phyloP scores from a whole-genome alignment of 345 rosid genomes.

The Moricandia arvensis region DNA sequence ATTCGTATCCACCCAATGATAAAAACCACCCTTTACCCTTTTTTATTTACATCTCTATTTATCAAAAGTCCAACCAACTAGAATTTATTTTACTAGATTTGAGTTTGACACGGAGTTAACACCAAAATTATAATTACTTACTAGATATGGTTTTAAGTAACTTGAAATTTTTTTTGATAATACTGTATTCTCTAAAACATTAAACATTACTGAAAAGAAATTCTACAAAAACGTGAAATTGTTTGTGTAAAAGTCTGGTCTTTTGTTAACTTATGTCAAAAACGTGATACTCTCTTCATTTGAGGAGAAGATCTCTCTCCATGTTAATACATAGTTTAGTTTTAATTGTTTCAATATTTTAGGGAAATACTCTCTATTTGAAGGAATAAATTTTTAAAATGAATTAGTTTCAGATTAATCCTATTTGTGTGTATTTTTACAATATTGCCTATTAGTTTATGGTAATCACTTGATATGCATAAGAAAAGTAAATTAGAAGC shows the following conservation, averaged over 20 bases:
- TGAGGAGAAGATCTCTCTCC: not conserved
- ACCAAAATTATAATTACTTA: not conserved
- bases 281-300: not conserved
- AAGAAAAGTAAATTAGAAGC: not conserved
- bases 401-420: not conserved
- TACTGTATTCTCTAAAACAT: not conserved
- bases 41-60: not conserved
- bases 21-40: not conserved
- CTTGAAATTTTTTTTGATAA: not conserved
- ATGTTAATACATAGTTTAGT: not conserved
- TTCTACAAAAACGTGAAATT: not conserved
- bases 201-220: not conserved
- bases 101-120: not conserved
- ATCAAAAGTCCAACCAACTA: not conserved
- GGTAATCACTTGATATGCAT: not conserved
- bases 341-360: not conserved
- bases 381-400: not conserved
- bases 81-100: not conserved
- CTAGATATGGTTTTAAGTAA: not conserved
- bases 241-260: not conserved
- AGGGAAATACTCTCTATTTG: no score
- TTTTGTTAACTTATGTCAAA: not conserved
- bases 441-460: not conserved
- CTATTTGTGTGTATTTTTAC: not conserved
- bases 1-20: constrained; percentile 24